Evolutionary conservation across 2,329 filamentous ascomycete genomes (phyloP), one percentile per base, ranked within the genome.

Genomic region (Colletotrichum neosansevieriae): DNA sequence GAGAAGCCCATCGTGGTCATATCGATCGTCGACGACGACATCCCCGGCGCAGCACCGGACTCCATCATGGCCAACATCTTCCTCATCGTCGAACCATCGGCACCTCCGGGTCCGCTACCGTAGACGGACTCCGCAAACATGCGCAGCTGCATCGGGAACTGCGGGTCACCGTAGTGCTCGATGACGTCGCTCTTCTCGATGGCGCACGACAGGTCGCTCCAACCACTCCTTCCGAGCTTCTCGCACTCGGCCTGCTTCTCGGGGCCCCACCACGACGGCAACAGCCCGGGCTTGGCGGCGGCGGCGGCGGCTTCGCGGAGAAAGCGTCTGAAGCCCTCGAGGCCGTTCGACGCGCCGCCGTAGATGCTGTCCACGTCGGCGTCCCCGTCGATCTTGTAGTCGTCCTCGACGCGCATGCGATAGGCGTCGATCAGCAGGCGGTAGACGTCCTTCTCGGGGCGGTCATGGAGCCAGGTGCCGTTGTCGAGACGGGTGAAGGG

Each of bases 101-200:
- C 47, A 0, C 80, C 79, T 0, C 76, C 78, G 0, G 74, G 72
- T 0, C 73, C 76, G 0, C 65, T 58, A 1, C 78, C 77, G 21
- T 80, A 79, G 4, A 84, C 74, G 0, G 72, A 72, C 71, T 86
- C 82, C 3, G 75, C 80, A 19, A 86, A 75, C 79, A 86, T 82
- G 19, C 84, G 78, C 58, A 87, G 74, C 76, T 86, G 81, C 82
- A 85, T 84, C 3, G 84, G 80, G 67, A 85, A 84, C 2, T 70
- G 72, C 0, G 58, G 4, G 57, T 86, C 79, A 2, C 78, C 77
- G 54, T 86, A 86, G 54, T 81, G 77, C 21, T 82, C 76, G 6
- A 77, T 75, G 36, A 85, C 74, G 50, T 79, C 76, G 15, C 51
- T 51, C 73, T 82, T 82, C 6, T 75, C 68, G 1, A 79, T 72